A percentile compares a stretch with the other conserved stretches of the same genome.
Evolutionary conservation across 129 eudicot genomes (phyloP).

Genomic region (Sambucus nigra): DNA sequence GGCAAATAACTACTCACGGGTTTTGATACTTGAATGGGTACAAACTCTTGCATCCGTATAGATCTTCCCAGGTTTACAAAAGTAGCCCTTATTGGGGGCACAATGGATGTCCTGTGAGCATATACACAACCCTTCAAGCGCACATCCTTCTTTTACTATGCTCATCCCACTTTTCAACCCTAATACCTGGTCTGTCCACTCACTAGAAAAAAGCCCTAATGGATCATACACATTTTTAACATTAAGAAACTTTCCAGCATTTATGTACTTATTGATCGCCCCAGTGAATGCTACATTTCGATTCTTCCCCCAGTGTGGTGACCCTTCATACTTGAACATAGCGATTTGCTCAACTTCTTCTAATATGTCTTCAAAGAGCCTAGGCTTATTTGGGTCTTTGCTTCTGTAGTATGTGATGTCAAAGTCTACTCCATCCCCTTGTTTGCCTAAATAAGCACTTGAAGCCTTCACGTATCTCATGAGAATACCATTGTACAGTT

Average conservation of each 20-base stretch:
- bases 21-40: constrained; percentile 6
- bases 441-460: constrained; percentile 64
- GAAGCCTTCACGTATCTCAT: constrained; percentile 64
- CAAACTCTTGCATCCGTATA: constrained; percentile 70
- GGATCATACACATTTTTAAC: constrained; percentile 64
- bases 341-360: constrained; percentile 85
- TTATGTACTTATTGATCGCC: constrained; percentile 43
- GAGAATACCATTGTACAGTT: constrained; percentile 61
- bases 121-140: constrained; percentile 71
- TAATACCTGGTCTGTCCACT: constrained; percentile 75
- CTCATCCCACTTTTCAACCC: constrained; percentile 46
- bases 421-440: constrained; percentile 60
- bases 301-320: constrained; percentile 93
- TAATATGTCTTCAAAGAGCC: constrained; percentile 50
- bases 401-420: constrained; percentile 79
- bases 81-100: constrained; percentile 71
- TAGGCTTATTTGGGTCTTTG: constrained; percentile 51
- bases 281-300: constrained; percentile 62
- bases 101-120: constrained; percentile 73
- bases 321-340: constrained; percentile 55
- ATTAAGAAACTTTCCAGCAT: constrained; percentile 30
- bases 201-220: constrained; percentile 58
- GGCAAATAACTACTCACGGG: too few species aligned
- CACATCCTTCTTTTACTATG: constrained; percentile 60
- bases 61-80: constrained; percentile 52